phyloP scores from a whole-genome alignment of 78 protist species.

The Dictyostelium intermedium region DNA sequence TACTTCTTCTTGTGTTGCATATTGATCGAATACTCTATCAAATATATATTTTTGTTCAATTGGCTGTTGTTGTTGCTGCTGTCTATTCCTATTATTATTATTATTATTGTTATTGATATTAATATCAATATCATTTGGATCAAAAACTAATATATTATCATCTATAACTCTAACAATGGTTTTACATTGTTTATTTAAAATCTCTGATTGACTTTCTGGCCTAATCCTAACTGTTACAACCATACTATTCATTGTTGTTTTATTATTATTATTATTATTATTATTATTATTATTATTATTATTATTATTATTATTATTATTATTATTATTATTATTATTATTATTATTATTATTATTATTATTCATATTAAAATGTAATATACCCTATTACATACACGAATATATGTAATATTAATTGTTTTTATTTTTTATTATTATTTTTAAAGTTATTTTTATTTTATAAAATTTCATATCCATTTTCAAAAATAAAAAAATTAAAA shows the following conservation, averaged over 20 bases:
- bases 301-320: no score
- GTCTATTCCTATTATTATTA: neutral
- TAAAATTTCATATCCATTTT: no score
- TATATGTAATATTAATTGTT: neutral
- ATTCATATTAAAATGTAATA: no score
- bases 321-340: neutral
- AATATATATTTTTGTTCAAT: constrained; percentile 51
- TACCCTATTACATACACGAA: neutral
- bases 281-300: no score
- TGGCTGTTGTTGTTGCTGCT: neutral
- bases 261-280: neutral
- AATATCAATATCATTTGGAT: constrained; percentile 11
- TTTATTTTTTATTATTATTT: neutral
- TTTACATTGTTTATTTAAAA: neutral
- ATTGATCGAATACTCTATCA: constrained; percentile 76
- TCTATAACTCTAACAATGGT: constrained; percentile 45
- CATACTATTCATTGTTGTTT: neutral
- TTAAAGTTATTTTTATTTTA: no score
- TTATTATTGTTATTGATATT: neutral
- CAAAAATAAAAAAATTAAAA: no score
- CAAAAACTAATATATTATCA: constrained; percentile 60
- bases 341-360: neutral
- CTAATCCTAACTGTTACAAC: constrained; percentile 32
- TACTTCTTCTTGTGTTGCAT: constrained; percentile 67
- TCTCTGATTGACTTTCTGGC: constrained; percentile 68